These are phyloP conservation scores for Eragrostis curvula DNA, from an alignment of 176 grass and related monocot genomes.

Conservation along the genomic window DNA sequence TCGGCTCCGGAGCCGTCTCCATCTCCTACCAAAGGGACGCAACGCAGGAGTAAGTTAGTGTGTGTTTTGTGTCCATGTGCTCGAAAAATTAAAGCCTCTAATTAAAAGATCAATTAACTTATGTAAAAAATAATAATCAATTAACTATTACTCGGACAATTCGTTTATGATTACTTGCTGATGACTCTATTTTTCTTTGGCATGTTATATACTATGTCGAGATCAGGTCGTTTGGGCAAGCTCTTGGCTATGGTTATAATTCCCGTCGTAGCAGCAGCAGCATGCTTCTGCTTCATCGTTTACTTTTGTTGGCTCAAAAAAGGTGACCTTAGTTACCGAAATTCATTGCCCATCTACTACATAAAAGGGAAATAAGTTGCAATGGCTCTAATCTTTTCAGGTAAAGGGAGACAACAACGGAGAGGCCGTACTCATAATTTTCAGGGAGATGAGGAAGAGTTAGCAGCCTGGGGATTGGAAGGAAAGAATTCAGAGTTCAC, in stretches of 20 bases:
- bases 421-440: not conserved
- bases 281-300: conserved; percentile 17
- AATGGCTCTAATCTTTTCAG: too few relatives aligned
- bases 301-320: conserved; percentile 17
- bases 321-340: not conserved
- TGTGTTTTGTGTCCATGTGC: too few relatives aligned
- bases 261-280: not conserved
- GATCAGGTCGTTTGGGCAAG: not conserved
- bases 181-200: too few relatives aligned
- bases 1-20: not conserved
- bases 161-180: too few relatives aligned
- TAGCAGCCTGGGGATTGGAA: not conserved
- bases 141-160: too few relatives aligned
- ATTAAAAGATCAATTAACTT: too few relatives aligned
- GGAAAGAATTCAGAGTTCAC: conserved; percentile 45
- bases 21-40: not conserved
- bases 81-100: too few relatives aligned
- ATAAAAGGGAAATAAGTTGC: too few relatives aligned
- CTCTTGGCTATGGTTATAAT: not conserved
- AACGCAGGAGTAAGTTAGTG: not conserved
- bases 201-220: not conserved
- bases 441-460: not conserved
- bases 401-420: too few relatives aligned
- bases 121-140: too few relatives aligned
- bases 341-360: too few relatives aligned